Evolutionary conservation across 768 basidiomycete genomes (phyloP).

Genomic region (Candolleomyces efflorescens): DNA sequence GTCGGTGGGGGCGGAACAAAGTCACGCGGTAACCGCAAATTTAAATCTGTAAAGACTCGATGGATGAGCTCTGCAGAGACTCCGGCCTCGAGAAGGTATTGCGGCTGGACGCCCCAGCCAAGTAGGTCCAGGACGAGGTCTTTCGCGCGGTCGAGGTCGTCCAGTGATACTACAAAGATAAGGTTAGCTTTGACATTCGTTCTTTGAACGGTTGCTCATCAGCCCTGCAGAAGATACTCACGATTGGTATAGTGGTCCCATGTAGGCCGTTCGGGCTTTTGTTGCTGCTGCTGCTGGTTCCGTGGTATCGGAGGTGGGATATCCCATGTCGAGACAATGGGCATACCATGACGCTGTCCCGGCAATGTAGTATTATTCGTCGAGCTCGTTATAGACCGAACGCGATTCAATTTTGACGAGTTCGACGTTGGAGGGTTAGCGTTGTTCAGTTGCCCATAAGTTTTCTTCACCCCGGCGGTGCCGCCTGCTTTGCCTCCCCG

Average conservation of each 20-base stretch:
- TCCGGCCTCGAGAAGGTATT: constrained; percentile 42
- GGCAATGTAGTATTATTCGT: too few species aligned
- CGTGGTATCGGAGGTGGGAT: not conserved
- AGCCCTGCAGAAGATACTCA: not conserved
- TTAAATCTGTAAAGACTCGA: constrained; percentile 76
- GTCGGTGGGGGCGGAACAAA: not conserved
- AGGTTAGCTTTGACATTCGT: not conserved
- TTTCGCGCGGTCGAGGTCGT: constrained; percentile 9
- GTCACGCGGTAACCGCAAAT: constrained; percentile 55
- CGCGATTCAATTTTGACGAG: too few species aligned
- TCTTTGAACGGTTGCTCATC: not conserved
- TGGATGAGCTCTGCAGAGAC: constrained; percentile 52
- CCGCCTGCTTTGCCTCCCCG: not conserved
- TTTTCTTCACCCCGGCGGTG: not conserved
- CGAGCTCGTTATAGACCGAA: too few species aligned
- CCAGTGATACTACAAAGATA: constrained; percentile 1
- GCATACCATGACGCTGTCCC: too few species aligned
- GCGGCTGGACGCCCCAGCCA: constrained; percentile 49
- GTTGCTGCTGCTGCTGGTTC: not conserved
- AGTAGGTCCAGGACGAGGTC: constrained; percentile 48
- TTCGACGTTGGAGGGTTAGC: too few species aligned
- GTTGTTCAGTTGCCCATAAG: not conserved
- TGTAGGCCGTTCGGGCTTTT: not conserved
- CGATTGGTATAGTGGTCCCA: constrained; percentile 9
- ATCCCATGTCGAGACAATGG: not conserved